phyloP scores from a whole-genome alignment of 208 protist genomes.

The Paratrypanosoma confusum region DNA sequence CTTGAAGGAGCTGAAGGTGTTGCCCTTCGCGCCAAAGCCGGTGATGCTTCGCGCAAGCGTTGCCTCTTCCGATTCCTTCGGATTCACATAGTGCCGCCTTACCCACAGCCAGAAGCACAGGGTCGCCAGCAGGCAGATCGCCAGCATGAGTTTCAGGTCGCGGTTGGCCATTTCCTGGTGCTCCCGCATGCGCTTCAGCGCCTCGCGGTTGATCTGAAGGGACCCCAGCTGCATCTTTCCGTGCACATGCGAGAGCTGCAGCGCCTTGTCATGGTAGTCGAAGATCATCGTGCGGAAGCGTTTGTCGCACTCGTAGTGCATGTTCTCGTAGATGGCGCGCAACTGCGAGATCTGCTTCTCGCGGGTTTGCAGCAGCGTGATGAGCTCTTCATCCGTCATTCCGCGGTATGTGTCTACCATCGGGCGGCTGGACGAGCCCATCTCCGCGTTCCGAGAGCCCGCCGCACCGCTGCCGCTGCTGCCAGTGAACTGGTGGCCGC shows the following conservation, averaged over 20 bases:
- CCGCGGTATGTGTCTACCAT: slow-evolving; percentile 60
- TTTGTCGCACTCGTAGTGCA: slow-evolving; percentile 80
- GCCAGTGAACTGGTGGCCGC: not conserved
- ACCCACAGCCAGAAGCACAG: slow-evolving; percentile 81
- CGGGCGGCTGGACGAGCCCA: slow-evolving; percentile 13
- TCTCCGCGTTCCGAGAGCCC: not conserved
- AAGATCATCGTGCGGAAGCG: slow-evolving; percentile 71
- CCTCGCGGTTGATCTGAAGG: slow-evolving; percentile 67
- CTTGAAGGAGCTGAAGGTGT: slow-evolving; percentile 48
- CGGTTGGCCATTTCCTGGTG: slow-evolving; percentile 75
- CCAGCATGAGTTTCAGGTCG: slow-evolving; percentile 57
- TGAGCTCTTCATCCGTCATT: slow-evolving; percentile 46
- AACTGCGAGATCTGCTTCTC: slow-evolving; percentile 51
- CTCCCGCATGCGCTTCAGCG: slow-evolving; percentile 66
- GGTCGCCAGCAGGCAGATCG: slow-evolving; percentile 36
- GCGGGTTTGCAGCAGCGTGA: slow-evolving; percentile 34
- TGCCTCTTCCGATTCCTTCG: slow-evolving; percentile 24
- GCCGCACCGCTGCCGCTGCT: not conserved
- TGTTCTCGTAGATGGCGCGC: slow-evolving; percentile 60
- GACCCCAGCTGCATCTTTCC: slow-evolving; percentile 72
- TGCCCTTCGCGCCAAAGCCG: slow-evolving; percentile 44
- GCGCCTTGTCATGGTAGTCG: slow-evolving; percentile 84
- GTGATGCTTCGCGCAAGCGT: slow-evolving; percentile 25
- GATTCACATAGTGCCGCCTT: slow-evolving; percentile 60
- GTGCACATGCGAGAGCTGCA: slow-evolving; percentile 81